These are phyloP conservation scores for Suillus placidus DNA, from an alignment of 768 basidiomycete species.

Conservation along the genomic window DNA sequence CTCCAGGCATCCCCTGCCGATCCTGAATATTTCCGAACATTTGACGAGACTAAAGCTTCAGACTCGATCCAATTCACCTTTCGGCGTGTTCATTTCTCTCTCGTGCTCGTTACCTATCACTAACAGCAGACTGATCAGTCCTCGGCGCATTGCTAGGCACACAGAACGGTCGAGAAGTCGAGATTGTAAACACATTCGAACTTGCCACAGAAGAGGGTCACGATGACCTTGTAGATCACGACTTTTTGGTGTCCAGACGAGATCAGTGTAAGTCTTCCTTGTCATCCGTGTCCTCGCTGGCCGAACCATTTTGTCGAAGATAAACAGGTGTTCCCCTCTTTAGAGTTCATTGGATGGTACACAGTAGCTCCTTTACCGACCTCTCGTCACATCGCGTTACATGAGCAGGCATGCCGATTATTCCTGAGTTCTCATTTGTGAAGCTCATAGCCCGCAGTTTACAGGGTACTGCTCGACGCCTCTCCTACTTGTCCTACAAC, in stretches of 20 bases:
- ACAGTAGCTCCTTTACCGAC: constrained; percentile 79
- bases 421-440: not conserved
- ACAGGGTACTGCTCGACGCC: constrained; percentile 85
- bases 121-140: constrained; percentile 48
- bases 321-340: constrained; percentile 97
- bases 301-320: constrained; percentile 49
- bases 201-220: constrained; percentile 62
- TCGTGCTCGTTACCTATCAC: constrained; percentile 4
- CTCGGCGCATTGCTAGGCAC: constrained; percentile 93
- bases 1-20: constrained; percentile 89
- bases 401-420: constrained; percentile 67
- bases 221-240: constrained; percentile 71
- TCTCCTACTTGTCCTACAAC: constrained; percentile 78
- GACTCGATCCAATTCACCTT: constrained; percentile 58
- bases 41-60: constrained; percentile 84
- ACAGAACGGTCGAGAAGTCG: constrained; percentile 91
- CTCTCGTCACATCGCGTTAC: constrained; percentile 74
- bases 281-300: constrained; percentile 1
- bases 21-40: constrained; percentile 97
- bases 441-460: constrained; percentile 54
- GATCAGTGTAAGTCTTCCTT: constrained; percentile 74
- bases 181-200: constrained; percentile 97
- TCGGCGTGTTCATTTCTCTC: constrained; percentile 48
- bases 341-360: constrained; percentile 99
- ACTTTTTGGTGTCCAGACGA: constrained; percentile 76